phyloP scores from a whole-genome alignment of 768 basidiomycete genomes.

The Trametes gibbosa region DNA sequence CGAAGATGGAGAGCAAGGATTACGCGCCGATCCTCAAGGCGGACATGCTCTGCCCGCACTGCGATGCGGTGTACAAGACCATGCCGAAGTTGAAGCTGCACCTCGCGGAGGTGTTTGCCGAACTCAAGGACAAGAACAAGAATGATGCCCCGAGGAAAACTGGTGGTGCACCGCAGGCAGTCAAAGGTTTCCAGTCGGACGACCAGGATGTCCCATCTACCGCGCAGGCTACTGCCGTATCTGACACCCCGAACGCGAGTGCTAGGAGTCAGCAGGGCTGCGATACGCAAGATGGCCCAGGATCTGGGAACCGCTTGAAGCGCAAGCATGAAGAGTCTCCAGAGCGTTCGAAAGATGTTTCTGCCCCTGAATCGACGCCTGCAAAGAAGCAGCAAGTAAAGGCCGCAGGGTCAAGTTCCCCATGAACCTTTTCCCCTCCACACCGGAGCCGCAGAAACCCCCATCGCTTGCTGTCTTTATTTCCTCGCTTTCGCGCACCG shows the following conservation, averaged over 20 bases:
- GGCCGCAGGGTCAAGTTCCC: background rate
- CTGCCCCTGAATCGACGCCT: background rate
- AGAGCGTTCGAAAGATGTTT: background rate
- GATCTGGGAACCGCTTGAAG: conserved; percentile 1
- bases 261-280: conserved; percentile 13
- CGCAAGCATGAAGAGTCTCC: conserved; percentile 8
- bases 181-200: too few species aligned
- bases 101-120: conserved; percentile 34
- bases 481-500: background rate
- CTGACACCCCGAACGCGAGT: too few species aligned
- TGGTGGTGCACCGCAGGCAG: too few species aligned
- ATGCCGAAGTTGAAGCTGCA: conserved; percentile 77
- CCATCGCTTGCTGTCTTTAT: background rate
- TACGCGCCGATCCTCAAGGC: conserved; percentile 72
- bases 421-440: background rate
- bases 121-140: too few species aligned
- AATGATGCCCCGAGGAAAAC: too few species aligned
- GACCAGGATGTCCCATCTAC: too few species aligned
- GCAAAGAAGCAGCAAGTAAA: conserved; percentile 6
- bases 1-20: conserved; percentile 44
- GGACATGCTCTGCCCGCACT: conserved; percentile 67
- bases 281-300: conserved; percentile 23
- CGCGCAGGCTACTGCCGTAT: too few species aligned
- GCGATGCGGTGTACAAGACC: conserved; percentile 58
- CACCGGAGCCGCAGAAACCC: background rate